A percentile compares a stretch with the other conserved stretches of the same genome.
These are phyloP conservation scores for Fusarium foetens DNA, from an alignment of 2,329 filamentous ascomycete species.

Conservation along the genomic window DNA sequence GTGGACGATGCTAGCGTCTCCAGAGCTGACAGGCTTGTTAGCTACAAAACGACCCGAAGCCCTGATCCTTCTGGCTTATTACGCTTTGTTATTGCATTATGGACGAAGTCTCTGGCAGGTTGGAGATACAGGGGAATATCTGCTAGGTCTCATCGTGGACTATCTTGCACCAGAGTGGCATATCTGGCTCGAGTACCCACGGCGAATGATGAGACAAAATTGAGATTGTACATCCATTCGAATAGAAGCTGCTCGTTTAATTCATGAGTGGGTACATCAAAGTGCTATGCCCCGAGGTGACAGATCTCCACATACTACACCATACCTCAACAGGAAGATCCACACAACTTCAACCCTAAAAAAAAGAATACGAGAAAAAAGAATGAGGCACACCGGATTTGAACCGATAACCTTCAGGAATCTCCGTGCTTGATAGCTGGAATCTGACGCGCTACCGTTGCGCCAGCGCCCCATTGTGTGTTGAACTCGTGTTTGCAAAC, in stretches of 20 bases:
- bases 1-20: slow-evolving; percentile 24
- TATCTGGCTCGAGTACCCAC: slow-evolving; percentile 14
- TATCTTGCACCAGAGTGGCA: slow-evolving; percentile 23
- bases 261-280: not conserved
- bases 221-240: accelerated
- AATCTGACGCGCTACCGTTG: slow-evolving; percentile 4
- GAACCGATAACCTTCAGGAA: slow-evolving; percentile 5
- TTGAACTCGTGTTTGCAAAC: not conserved
- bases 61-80: slow-evolving; percentile 13
- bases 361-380: not conserved
- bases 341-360: not conserved
- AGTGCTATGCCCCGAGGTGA: not conserved
- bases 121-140: slow-evolving; percentile 5
- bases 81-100: slow-evolving; percentile 21
- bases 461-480: not conserved
- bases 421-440: not conserved
- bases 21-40: slow-evolving; percentile 4
- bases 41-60: not conserved
- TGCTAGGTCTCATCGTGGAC: slow-evolving; percentile 7
- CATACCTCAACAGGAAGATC: slow-evolving; percentile 3
- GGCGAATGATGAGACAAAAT: not conserved
- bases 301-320: not conserved
- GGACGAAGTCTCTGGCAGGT: slow-evolving; percentile 25
- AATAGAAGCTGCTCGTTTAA: accelerated
- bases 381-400: slow-evolving; percentile 4